These are phyloP conservation scores for Entamoeba moshkovskii DNA, from an alignment of 208 protist species.

Conservation along the genomic window DNA sequence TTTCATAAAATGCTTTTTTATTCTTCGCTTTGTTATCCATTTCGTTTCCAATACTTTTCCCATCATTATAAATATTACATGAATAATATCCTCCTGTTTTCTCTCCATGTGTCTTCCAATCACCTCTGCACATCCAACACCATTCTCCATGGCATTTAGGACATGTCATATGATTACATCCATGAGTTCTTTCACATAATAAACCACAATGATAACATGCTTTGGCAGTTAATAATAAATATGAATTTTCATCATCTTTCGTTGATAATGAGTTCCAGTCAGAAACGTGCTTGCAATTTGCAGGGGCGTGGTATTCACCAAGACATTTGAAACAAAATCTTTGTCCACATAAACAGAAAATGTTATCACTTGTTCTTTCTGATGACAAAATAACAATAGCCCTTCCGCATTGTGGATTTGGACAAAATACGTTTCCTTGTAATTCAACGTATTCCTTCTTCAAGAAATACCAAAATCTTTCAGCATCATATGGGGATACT, in stretches of 20 bases:
- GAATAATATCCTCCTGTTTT: not conserved
- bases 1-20: not conserved
- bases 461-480: not conserved
- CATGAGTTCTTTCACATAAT: not conserved
- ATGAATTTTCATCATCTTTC: conserved; percentile 1
- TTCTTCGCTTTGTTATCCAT: not conserved
- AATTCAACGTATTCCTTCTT: not conserved
- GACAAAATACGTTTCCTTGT: not conserved
- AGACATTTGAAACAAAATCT: not conserved
- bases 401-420: not conserved
- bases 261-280: not conserved
- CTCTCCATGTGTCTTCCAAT: not conserved
- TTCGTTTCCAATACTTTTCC: not conserved
- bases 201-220: not conserved
- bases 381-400: not conserved
- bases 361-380: not conserved
- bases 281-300: not conserved
- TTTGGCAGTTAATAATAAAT: not conserved
- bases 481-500: not conserved
- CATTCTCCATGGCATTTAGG: not conserved
- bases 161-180: conserved; percentile 3
- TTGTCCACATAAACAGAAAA: not conserved
- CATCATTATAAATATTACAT: not conserved
- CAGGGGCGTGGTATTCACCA: not conserved
- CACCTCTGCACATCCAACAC: conserved; percentile 1